Evolutionary conservation across 2,329 filamentous ascomycete genomes (phyloP), one percentile per base, ranked within the genome.

Genomic region (Amylocarpus encephaloides): DNA sequence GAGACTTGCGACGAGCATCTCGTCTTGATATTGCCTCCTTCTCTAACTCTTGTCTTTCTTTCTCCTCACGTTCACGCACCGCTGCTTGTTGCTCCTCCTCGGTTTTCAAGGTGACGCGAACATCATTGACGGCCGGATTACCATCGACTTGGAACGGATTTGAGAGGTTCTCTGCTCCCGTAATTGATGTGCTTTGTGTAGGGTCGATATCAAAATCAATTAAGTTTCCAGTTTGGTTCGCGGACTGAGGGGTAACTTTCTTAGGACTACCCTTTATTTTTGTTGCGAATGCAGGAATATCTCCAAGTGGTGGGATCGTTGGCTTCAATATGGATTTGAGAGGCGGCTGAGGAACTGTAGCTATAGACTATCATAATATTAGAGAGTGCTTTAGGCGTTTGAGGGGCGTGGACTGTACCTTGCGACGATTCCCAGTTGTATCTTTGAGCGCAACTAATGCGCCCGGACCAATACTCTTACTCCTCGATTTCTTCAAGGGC

Each of bases 381-480:
- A 61, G 54, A 43, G 19, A 40, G 39, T 26, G 33, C 16, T 33
- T n/a, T 15, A 39, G 26, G 10, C 26, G 42, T 12, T 39, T 73
- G 70, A 2, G 68, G 5, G 33, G 70, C 59, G 70, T 22, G 46
- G 39, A 40, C 36, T 51, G 60, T 78, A 93, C 89, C 72, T 89
- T 86, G 68, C 87, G 80, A 61, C 87, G 76, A 67, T 95, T 94
- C 32, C 87, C 88, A 63, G 76, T 80, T 40, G 78, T 79, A 63
- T 85, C 78, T 67, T 86, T 90, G 49, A 94, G 75, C 50, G 85
- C 84, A 73, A 94, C 90, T 41, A 95, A 71, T 22, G 91, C 90
- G 45, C 92, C 93, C 13, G 93, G 92, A 2, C 93, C 93, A 59
- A 98, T 84, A 70, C 92, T 97, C 74, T 96, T 97, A 71, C 92